Conservation (phyloP, 495 filamentous ascomycete genomes). For the Daldinia grandis region DNA sequence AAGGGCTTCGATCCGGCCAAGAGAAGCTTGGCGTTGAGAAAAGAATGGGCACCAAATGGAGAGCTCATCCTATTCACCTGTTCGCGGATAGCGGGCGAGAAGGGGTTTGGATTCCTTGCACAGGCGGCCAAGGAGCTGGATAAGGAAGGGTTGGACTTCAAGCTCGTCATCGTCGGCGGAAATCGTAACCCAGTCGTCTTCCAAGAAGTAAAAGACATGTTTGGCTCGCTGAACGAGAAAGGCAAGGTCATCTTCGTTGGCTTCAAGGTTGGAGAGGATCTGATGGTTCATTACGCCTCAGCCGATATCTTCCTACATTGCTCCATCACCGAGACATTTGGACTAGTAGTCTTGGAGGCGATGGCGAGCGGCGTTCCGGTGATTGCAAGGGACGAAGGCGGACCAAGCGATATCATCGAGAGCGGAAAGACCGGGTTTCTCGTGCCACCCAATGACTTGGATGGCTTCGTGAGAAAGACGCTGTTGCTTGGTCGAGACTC, state of each 20-base stretch:
- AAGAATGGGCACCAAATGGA: slow-evolving; percentile 61
- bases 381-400: slow-evolving; percentile 69
- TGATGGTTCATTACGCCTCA: slow-evolving; percentile 66
- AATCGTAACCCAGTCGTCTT: slow-evolving; percentile 68
- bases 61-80: slow-evolving; percentile 69
- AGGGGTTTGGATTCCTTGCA: slow-evolving; percentile 70
- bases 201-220: slow-evolving; percentile 60
- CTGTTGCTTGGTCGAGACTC: slow-evolving; percentile 52
- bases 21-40: slow-evolving; percentile 56
- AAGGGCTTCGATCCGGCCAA: slow-evolving; percentile 60
- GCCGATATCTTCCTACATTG: slow-evolving; percentile 71
- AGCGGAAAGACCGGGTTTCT: slow-evolving; percentile 65
- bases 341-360: slow-evolving; percentile 69
- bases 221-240: slow-evolving; percentile 52
- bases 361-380: slow-evolving; percentile 73
- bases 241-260: slow-evolving; percentile 66
- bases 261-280: slow-evolving; percentile 60
- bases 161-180: slow-evolving; percentile 68
- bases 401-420: slow-evolving; percentile 68
- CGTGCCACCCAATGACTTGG: slow-evolving; percentile 61
- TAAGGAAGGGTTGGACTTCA: slow-evolving; percentile 63
- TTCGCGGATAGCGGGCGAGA: slow-evolving; percentile 68
- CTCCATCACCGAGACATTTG: slow-evolving; percentile 73
- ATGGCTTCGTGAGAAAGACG: slow-evolving; percentile 59
- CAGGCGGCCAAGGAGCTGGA: slow-evolving; percentile 58